Evolutionary conservation across 208 protist species (phyloP).

Genomic region (Trypanosomatidae sp.): DNA sequence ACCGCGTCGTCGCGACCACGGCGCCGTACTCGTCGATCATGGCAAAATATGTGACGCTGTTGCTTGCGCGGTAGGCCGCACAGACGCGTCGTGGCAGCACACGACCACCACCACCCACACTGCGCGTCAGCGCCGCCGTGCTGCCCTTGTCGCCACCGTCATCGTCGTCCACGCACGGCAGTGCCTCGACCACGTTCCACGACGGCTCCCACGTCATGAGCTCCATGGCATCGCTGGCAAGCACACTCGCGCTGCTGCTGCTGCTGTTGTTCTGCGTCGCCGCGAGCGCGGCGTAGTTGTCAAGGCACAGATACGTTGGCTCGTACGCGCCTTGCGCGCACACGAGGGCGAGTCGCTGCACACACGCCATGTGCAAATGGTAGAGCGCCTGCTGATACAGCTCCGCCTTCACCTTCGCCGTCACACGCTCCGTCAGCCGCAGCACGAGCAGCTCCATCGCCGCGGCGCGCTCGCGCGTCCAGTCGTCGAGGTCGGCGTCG

Average conservation of each 20-base stretch:
- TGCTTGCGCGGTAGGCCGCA: slow-evolving; percentile 51
- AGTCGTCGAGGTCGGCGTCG: too few relatives aligned
- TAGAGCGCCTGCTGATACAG: slow-evolving; percentile 37
- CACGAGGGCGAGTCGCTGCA: slow-evolving; percentile 33
- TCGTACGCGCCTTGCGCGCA: slow-evolving; percentile 62
- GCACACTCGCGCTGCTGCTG: too few relatives aligned
- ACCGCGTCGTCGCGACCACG: slow-evolving; percentile 49
- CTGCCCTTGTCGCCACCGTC: neutral
- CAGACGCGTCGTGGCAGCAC: slow-evolving; percentile 33
- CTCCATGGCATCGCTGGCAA: slow-evolving; percentile 31
- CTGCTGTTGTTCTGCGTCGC: too few relatives aligned
- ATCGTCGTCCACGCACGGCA: slow-evolving; percentile 6
- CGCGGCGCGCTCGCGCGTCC: too few relatives aligned
- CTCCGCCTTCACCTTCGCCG: slow-evolving; percentile 43
- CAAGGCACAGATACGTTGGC: slow-evolving; percentile 32
- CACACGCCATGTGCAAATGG: slow-evolving; percentile 14
- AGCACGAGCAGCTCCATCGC: slow-evolving; percentile 50
- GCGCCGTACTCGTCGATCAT: slow-evolving; percentile 69
- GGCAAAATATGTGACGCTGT: slow-evolving; percentile 46
- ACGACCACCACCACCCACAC: neutral
- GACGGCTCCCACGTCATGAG: slow-evolving; percentile 53
- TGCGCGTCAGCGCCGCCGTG: neutral
- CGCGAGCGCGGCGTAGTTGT: slow-evolving; percentile 38
- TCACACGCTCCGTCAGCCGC: slow-evolving; percentile 32
- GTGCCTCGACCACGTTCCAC: slow-evolving; percentile 79